phyloP scores from a whole-genome alignment of 2,329 filamentous ascomycete genomes.

The Lasiodiplodia theobromae region DNA sequence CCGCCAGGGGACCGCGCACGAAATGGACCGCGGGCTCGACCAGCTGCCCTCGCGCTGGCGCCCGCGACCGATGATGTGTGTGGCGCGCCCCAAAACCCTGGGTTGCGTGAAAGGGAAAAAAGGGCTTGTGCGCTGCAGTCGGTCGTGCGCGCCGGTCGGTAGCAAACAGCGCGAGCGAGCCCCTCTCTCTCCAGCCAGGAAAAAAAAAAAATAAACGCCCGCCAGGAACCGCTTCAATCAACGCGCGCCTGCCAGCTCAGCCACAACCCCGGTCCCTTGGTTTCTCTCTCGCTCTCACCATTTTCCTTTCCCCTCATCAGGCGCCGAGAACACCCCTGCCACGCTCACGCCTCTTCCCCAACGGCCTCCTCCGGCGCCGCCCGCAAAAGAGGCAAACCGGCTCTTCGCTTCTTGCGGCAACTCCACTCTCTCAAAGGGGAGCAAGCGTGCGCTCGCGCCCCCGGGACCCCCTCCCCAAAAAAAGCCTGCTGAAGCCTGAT shows the following conservation, averaged over 20 bases:
- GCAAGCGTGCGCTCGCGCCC: background rate
- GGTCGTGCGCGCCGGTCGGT: background rate
- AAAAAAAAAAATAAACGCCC: background rate
- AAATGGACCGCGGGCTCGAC: constrained; percentile 17
- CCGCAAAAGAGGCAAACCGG: constrained; percentile 5
- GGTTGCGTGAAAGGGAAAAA: background rate
- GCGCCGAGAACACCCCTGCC: background rate
- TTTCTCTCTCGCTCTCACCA: background rate
- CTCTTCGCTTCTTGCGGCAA: constrained; percentile 1
- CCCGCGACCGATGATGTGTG: constrained; percentile 18
- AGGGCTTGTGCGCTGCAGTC: constrained; percentile 4
- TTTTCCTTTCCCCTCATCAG: background rate
- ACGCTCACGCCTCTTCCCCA: background rate
- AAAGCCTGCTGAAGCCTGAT: background rate
- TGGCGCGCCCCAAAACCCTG: constrained; percentile 13
- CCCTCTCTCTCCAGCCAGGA: background rate
- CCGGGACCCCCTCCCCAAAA: background rate
- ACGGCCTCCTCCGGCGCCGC: background rate
- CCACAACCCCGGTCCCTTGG: background rate
- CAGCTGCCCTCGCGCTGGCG: background rate
- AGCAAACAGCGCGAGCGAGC: background rate
- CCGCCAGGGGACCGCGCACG: constrained; percentile 6
- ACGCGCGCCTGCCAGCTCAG: background rate
- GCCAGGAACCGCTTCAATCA: background rate
- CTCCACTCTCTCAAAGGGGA: background rate